A percentile compares a stretch with the other conserved stretches of the same genome.
Evolutionary conservation across 2,329 filamentous ascomycete species (phyloP).

Genomic region (Chrysosphaeria jannelii): DNA sequence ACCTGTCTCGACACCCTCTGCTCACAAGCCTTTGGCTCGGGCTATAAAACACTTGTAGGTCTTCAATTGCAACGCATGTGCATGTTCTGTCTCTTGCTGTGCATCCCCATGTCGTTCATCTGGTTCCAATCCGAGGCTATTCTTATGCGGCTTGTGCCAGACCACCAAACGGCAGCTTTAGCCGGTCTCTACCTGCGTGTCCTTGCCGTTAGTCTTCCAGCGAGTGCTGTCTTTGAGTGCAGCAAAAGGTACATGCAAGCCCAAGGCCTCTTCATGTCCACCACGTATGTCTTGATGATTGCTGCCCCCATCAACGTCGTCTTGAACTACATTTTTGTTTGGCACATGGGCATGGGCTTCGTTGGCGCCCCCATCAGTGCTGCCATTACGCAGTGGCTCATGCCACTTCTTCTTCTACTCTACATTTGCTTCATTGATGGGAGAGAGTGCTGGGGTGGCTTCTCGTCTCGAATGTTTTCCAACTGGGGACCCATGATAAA

Average conservation of each 20-base stretch:
- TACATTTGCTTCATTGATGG: slow-evolving; percentile 47
- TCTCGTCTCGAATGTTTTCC: slow-evolving; percentile 33
- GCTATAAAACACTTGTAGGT: slow-evolving; percentile 65
- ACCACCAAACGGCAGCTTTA: slow-evolving; percentile 35
- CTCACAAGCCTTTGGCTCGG: slow-evolving; percentile 77
- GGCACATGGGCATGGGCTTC: slow-evolving; percentile 37
- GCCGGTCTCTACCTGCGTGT: slow-evolving; percentile 47
- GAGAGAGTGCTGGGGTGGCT: slow-evolving; percentile 52
- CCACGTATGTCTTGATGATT: slow-evolving; percentile 45
- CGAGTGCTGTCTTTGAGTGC: slow-evolving; percentile 45
- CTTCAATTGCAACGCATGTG: slow-evolving; percentile 57
- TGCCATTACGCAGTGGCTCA: slow-evolving; percentile 40
- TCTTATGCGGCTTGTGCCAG: slow-evolving; percentile 33
- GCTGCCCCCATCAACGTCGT: slow-evolving; percentile 50
- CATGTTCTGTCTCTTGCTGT: slow-evolving; percentile 38
- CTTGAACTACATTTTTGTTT: slow-evolving; percentile 54
- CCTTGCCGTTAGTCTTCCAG: slow-evolving; percentile 38
- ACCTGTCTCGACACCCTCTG: slow-evolving; percentile 82
- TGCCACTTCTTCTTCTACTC: slow-evolving; percentile 39
- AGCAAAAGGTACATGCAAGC: slow-evolving; percentile 60
- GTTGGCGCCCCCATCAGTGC: slow-evolving; percentile 55
- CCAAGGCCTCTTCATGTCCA: slow-evolving; percentile 55
- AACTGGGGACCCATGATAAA: slow-evolving; percentile 71
- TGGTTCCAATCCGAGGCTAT: slow-evolving; percentile 41
- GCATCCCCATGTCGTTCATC: slow-evolving; percentile 36